Evolutionary conservation across 73 alveolate genomes (phyloP).

Genomic region (Effrenium voratum): DNA sequence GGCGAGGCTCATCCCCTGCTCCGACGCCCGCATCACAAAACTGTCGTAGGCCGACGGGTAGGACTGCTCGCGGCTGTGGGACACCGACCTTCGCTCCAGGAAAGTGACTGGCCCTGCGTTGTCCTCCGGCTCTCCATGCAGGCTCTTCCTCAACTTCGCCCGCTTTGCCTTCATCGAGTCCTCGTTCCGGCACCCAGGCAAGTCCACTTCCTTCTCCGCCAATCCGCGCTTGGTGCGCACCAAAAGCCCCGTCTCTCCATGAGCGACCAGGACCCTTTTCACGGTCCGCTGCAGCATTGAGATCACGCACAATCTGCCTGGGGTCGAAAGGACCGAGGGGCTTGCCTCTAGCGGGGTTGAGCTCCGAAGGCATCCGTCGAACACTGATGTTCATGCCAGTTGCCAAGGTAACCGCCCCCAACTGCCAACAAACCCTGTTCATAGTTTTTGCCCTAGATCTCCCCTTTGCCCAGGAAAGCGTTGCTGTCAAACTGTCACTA

Average conservation of each 20-base stretch:
- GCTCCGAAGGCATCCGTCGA: not conserved
- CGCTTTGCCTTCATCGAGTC: not conserved
- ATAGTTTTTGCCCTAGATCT: not conserved
- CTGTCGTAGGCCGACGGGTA: not conserved
- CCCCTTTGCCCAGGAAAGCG: not conserved
- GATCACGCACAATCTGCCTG: no score
- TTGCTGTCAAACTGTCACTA: not conserved
- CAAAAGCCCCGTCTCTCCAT: no score
- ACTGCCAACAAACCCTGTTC: not conserved
- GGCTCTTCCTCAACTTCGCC: not conserved
- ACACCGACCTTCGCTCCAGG: slow-evolving; percentile 12
- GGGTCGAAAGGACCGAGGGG: no score
- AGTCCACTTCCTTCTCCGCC: no score
- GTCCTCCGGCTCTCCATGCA: no score
- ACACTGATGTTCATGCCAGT: not conserved
- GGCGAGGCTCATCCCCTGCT: not conserved
- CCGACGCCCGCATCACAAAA: not conserved
- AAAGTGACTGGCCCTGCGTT: no score
- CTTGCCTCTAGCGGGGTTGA: not conserved
- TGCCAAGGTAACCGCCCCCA: not conserved
- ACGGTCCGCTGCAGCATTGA: no score
- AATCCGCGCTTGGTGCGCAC: no score
- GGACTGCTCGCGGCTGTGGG: not conserved
- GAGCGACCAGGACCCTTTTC: no score
- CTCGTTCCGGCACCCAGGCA: no score